Percentiles rank a stretch among this genome's conserved stretches.
Conservation (phyloP, 768 basidiomycete genomes). For the Tulasnella sp. region DNA sequence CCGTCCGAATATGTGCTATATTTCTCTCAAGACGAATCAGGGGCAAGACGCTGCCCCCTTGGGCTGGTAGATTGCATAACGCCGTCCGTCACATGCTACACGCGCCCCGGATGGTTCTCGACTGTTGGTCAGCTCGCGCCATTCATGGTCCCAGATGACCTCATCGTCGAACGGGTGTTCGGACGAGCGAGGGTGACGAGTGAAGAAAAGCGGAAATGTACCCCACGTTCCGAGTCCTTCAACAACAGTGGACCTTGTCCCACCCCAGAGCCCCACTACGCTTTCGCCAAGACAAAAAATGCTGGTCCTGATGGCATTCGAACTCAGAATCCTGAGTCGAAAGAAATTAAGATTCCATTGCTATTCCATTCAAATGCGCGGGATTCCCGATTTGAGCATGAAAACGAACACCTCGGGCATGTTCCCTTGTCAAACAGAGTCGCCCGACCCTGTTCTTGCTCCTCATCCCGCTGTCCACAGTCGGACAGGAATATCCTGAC, state of each 20-base stretch:
- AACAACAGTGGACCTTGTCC: neutral
- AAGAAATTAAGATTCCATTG: neutral
- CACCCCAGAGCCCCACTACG: neutral
- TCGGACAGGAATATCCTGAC: neutral
- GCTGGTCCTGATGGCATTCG: neutral
- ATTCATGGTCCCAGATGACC: neutral
- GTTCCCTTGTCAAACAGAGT: neutral
- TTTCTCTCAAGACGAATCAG: too few species aligned
- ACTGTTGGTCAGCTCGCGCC: neutral
- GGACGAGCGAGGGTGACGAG: neutral
- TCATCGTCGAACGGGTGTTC: neutral
- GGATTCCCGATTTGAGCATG: neutral
- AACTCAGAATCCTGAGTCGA: neutral
- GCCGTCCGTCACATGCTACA: neutral
- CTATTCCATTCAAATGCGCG: neutral
- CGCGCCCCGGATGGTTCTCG: neutral
- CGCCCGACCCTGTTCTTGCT: neutral
- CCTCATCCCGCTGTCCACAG: neutral
- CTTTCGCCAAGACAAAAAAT: neutral
- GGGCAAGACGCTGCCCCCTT: neutral
- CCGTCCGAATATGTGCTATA: too few species aligned
- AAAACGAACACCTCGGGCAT: neutral
- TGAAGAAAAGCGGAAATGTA: neutral
- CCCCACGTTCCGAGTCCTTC: neutral
- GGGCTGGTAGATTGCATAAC: neutral